Conservation (phyloP, 345 rosid species). For the Bretschneidera sinensis region DNA sequence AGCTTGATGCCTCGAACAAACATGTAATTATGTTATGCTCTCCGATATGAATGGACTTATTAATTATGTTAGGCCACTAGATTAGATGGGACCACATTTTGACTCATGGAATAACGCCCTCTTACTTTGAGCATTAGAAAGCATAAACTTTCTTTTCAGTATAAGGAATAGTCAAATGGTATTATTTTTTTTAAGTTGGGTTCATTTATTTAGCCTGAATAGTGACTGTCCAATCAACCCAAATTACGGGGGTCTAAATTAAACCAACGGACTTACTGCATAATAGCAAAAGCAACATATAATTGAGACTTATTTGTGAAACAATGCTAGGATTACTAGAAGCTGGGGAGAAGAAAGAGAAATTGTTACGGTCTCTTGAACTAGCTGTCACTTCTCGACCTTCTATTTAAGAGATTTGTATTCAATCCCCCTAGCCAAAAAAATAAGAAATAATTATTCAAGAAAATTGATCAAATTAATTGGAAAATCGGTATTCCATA, state of each 20-base stretch:
- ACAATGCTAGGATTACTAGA: neutral
- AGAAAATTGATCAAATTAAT: neutral
- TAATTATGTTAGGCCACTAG: conserved; percentile 16
- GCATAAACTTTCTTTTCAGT: conserved; percentile 6
- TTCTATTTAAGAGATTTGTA: no score
- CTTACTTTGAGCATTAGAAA: conserved; percentile 13
- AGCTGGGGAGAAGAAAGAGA: neutral
- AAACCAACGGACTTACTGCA: conserved; percentile 4
- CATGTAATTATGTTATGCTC: neutral
- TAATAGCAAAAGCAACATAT: neutral
- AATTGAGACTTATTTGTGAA: neutral
- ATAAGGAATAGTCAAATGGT: neutral
- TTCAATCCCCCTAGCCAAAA: no score
- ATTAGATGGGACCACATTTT: conserved; percentile 16
- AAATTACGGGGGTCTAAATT: conserved; percentile 12
- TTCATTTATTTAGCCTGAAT: conserved; percentile 13
- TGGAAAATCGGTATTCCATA: neutral
- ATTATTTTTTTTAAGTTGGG: neutral
- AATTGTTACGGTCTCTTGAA: no score
- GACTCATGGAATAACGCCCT: conserved; percentile 8
- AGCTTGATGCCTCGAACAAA: conserved; percentile 1
- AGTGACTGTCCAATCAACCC: conserved; percentile 11
- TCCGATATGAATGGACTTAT: neutral
- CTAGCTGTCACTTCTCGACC: no score
- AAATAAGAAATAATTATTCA: neutral